Base-by-base conservation (phyloP, 1,139 yeast species). In the Zhuliangozyma blackwelliae region DNA sequence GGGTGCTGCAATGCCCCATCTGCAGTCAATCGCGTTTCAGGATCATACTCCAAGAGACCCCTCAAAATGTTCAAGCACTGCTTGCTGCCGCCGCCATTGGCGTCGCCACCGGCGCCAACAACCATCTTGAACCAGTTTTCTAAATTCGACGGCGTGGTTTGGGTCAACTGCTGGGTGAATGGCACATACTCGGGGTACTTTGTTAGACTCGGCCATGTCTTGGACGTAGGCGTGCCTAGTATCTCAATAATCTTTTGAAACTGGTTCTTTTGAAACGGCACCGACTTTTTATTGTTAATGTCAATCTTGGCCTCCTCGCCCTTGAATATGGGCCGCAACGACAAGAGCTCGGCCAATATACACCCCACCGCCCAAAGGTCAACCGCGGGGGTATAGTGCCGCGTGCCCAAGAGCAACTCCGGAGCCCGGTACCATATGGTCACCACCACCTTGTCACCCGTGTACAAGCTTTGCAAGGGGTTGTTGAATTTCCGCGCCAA, bases 341-440 rank as follows among this genome's bases (percentile, higher is more conserved):
- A 87, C 16, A 92, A 66, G 34, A 92, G 65, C 55, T 94, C 99
- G 0, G 96, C 98, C 47, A 92, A 71, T 8, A 94, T 92, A 59
- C 98, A 92, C 0, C 98, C 98, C 8, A 89, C 88, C 0, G 98
- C 97, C 98, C 98, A 92, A 36, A 88, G 60, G 60, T 92, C 97
- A 32, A 92, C 84, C 0, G 97, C 92, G 0, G 97, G 96, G 0
- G 97, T 85, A 55, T 92, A 92, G 61, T 92, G 96, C 34, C 96
- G 68, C 1, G 96, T 89, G 0, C 98, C 98, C 28, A 92, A 63
- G 29, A 92, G 65, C 32, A 92, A 66, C 56, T 92, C 98, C 0
- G 98, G 97, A 0, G 98, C 97, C 46, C 98, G 72, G 58, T 92
- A 92, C 98, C 98, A 92, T 42, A 92, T 92, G 0, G 98, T 92